Base-by-base conservation (phyloP, 2,329 filamentous ascomycete genomes). In the Trichoderma citrinoviride region DNA sequence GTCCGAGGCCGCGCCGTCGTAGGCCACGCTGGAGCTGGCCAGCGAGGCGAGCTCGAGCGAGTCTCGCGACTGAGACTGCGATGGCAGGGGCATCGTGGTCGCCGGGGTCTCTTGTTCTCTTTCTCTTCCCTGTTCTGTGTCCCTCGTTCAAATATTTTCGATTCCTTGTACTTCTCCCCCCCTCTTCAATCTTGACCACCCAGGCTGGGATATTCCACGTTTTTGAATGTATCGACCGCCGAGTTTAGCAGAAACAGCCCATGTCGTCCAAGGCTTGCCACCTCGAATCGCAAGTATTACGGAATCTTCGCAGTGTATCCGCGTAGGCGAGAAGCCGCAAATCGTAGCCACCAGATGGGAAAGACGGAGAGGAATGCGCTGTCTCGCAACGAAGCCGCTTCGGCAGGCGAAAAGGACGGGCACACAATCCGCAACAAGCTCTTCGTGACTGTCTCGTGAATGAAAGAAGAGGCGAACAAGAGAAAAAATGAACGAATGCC, bases 1-100 rank as follows among this genome's bases (percentile, higher is more conserved):
- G 53, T 89, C 86, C 12, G 83, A 84, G 54, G 80, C 83, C 19
- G 84, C 86, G 68, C 84, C 84, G 55, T 85, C 85, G 64, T 77
- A 72, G 61, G 71, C 61, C 49, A 77, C 73, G 70, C 90, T 92
- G 43, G 90, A 93, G 67, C 92, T 96, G 66, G 94, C 95, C 68
- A 99, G 87, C 61, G 93, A 97, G 67, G 93, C 95, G 65, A 99
- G 90, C 81, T 99, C 95, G 73, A 99, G 87, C 53, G 94, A 98
- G 83, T 99, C 95, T 80, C 95, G 91, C 67, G 87, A 77, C 68
- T 80, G 78, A 69, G 78, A 75, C 68, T 80, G 78, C 69, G 78
- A 75, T 68, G 79, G 79, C 64, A 80, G 76, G 73, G 77, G 74
- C 82, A 83, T 37, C 33, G 33, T 70, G 76, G 75, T 66, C 33